These are phyloP conservation scores for Bruguiera sexangula DNA, from an alignment of 345 rosid species.

Conservation along the genomic window DNA sequence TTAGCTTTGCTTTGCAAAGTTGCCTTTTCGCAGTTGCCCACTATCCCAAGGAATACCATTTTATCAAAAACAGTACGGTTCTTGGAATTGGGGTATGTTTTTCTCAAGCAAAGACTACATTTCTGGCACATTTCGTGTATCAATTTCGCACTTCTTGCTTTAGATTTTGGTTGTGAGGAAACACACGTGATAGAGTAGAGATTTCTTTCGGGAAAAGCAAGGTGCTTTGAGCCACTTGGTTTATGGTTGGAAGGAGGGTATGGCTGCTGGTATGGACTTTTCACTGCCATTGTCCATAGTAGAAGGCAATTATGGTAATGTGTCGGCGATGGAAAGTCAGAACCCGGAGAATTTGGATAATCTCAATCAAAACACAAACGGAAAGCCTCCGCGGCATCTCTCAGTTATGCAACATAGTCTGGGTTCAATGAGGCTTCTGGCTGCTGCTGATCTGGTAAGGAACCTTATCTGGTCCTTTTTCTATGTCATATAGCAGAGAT, in stretches of 20 bases:
- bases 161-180: too few relatives aligned
- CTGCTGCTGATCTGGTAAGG: conserved; percentile 53
- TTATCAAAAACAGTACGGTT: background rate
- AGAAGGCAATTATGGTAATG: conserved; percentile 44
- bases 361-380: conserved; percentile 42
- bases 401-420: conserved; percentile 43
- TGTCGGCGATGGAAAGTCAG: conserved; percentile 38
- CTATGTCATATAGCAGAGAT: background rate
- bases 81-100: too few relatives aligned
- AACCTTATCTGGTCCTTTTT: background rate
- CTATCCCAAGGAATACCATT: conserved; percentile 17
- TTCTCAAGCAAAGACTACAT: too few relatives aligned
- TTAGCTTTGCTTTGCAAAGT: conserved; percentile 19
- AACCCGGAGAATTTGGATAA: conserved; percentile 44
- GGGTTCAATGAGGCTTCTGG: conserved; percentile 42
- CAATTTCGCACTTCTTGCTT: too few relatives aligned
- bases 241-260: conserved; percentile 44
- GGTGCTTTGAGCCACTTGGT: conserved; percentile 7
- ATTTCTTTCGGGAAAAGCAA: background rate
- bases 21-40: conserved; percentile 6
- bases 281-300: conserved; percentile 44
- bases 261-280: conserved; percentile 62
- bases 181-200: background rate
- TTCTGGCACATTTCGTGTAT: too few relatives aligned
- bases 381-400: conserved; percentile 77